A percentile compares a stretch with the other conserved stretches of the same genome.
phyloP scores from a whole-genome alignment of 2,329 filamentous ascomycete genomes.

The Sporothrix humicola region DNA sequence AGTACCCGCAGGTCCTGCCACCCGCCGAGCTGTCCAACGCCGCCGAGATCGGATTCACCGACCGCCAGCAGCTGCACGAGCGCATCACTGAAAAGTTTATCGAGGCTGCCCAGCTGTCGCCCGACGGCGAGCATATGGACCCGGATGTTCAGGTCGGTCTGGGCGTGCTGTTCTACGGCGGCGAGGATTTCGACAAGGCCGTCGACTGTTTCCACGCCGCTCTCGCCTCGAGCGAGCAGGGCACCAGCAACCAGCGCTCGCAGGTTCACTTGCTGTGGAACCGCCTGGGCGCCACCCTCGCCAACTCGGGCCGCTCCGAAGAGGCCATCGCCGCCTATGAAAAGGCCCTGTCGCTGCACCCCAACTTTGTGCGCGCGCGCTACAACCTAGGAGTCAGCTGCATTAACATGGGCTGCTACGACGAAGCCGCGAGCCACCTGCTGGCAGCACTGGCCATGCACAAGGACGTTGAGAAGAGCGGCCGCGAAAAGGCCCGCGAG shows the following conservation, averaged over 20 bases:
- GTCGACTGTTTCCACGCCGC: slow-evolving; percentile 97
- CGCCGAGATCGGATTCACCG: slow-evolving; percentile 90
- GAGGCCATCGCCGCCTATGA: slow-evolving; percentile 98
- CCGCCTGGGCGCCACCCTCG: slow-evolving; percentile 90
- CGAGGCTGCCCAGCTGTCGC: slow-evolving; percentile 86
- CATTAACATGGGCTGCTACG: slow-evolving; percentile 96
- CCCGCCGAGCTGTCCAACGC: slow-evolving; percentile 73
- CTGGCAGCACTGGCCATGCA: slow-evolving; percentile 94
- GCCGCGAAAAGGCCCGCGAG: slow-evolving; percentile 81
- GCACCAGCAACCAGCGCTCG: slow-evolving; percentile 79
- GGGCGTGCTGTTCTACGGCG: slow-evolving; percentile 96
- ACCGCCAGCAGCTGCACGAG: slow-evolving; percentile 86
- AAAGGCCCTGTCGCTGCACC: slow-evolving; percentile 83
- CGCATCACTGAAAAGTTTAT: slow-evolving; percentile 93
- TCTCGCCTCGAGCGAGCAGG: slow-evolving; percentile 81
- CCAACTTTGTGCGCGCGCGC: slow-evolving; percentile 94
- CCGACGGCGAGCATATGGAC: slow-evolving; percentile 93
- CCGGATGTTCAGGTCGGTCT: slow-evolving; percentile 97
- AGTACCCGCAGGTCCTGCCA: slow-evolving; percentile 83
- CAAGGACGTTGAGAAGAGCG: slow-evolving; percentile 86
- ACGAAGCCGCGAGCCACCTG: slow-evolving; percentile 90
- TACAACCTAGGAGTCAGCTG: slow-evolving; percentile 97
- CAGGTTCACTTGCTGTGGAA: slow-evolving; percentile 98
- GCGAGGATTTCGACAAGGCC: slow-evolving; percentile 97
- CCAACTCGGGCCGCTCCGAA: slow-evolving; percentile 90